phyloP scores from a whole-genome alignment of 768 basidiomycete species.

The Saitozyma podzolica region DNA sequence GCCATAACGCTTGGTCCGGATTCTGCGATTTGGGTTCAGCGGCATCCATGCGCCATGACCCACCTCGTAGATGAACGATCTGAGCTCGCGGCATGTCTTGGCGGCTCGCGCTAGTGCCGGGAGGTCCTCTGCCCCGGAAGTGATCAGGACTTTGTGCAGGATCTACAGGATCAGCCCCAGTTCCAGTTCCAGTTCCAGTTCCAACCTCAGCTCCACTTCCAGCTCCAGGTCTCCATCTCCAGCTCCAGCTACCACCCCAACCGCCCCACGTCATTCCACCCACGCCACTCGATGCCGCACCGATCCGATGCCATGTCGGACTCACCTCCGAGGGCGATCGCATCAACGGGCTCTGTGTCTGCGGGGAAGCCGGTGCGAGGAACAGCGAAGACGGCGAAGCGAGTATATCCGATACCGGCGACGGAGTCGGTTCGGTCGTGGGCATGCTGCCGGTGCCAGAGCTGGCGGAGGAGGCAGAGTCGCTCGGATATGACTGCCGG shows the following conservation, averaged over 20 bases:
- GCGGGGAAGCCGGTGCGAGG: constrained; percentile 5
- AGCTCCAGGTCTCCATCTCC: not conserved
- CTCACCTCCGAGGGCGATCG: constrained; percentile 32
- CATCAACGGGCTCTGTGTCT: constrained; percentile 22
- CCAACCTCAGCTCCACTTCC: not conserved
- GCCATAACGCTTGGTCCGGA: constrained; percentile 44
- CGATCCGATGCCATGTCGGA: not conserved
- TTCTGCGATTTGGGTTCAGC: constrained; percentile 13
- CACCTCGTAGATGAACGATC: constrained; percentile 46
- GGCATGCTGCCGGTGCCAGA: too few relatives aligned
- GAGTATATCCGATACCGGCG: not conserved
- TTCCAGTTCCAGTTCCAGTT: not conserved
- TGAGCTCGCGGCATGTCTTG: constrained; percentile 34
- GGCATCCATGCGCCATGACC: not conserved
- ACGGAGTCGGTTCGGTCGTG: too few relatives aligned
- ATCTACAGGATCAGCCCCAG: constrained; percentile 25
- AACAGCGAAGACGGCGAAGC: not conserved
- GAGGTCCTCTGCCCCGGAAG: constrained; percentile 27
- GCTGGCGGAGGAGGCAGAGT: too few relatives aligned
- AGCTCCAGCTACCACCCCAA: not conserved
- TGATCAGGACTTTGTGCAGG: constrained; percentile 35
- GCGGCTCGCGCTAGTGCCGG: constrained; percentile 25
- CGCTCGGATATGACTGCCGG: too few relatives aligned
- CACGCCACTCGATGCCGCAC: too few relatives aligned
- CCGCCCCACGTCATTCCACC: too few relatives aligned